Evolutionary conservation across 192 early-diverging fungal species (phyloP).

Genomic region (Mortierella alpina): DNA sequence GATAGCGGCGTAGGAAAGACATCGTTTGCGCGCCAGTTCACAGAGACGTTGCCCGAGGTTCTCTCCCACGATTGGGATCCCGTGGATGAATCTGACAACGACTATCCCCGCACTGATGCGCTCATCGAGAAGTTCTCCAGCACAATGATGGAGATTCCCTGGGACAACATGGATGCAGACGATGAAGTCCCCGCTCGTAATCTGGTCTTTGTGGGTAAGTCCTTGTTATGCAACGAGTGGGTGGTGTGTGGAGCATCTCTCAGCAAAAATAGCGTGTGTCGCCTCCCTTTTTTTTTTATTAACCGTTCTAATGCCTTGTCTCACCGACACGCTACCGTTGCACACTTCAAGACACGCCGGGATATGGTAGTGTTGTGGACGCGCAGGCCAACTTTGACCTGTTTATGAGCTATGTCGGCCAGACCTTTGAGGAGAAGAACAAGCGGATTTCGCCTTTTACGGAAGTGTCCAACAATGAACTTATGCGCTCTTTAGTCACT

Average conservation of each 20-base stretch:
- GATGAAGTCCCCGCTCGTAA: constrained; percentile 52
- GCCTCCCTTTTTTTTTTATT: neutral
- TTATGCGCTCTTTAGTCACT: constrained; percentile 50
- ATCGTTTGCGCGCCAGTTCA: constrained; percentile 47
- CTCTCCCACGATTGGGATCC: constrained; percentile 48
- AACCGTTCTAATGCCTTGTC: too few relatives aligned
- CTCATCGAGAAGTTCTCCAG: constrained; percentile 44
- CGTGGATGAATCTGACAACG: constrained; percentile 14
- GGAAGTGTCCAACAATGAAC: constrained; percentile 47
- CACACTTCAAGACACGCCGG: constrained; percentile 33
- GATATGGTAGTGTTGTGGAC: constrained; percentile 49
- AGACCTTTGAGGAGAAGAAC: constrained; percentile 53
- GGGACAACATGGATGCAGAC: constrained; percentile 53
- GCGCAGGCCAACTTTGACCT: constrained; percentile 50
- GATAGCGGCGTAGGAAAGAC: constrained; percentile 56
- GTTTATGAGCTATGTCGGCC: constrained; percentile 38
- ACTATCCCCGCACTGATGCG: constrained; percentile 28
- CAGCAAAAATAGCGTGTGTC: too few relatives aligned
- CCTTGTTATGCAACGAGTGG: neutral
- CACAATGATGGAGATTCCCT: constrained; percentile 55
- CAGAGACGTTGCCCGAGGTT: constrained; percentile 48
- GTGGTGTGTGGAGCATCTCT: too few relatives aligned
- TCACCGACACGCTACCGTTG: neutral
- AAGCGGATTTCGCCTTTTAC: constrained; percentile 48
- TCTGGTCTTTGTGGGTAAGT: constrained; percentile 49